These are phyloP conservation scores for Aspergillus saccharolyticus DNA, from an alignment of 495 filamentous ascomycete genomes.

Conservation along the genomic window DNA sequence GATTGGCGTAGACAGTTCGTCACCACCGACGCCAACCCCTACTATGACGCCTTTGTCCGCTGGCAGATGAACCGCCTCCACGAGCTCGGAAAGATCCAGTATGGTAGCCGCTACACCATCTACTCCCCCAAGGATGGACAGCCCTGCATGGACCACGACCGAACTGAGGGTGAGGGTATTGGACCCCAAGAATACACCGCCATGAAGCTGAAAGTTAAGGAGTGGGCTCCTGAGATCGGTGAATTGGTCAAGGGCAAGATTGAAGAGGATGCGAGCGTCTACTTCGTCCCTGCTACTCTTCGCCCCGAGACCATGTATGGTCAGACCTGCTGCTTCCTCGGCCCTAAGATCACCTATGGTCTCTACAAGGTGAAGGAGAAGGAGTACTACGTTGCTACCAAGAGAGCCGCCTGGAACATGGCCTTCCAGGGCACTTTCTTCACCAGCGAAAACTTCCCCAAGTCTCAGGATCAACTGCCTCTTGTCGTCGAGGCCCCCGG, in stretches of 20 bases:
- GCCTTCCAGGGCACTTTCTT: slow-evolving; percentile 86
- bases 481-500: slow-evolving; percentile 63
- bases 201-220: slow-evolving; percentile 80
- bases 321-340: slow-evolving; percentile 93
- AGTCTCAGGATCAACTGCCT: slow-evolving; percentile 48
- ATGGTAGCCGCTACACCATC: slow-evolving; percentile 89
- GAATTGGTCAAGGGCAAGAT: slow-evolving; percentile 69
- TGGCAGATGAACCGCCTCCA: slow-evolving; percentile 97
- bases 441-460: slow-evolving; percentile 65
- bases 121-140: slow-evolving; percentile 97
- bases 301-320: slow-evolving; percentile 98
- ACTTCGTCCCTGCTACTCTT: slow-evolving; percentile 85
- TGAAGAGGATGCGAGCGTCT: slow-evolving; percentile 76
- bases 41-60: slow-evolving; percentile 91
- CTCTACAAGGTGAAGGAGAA: slow-evolving; percentile 78
- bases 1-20: slow-evolving; percentile 92
- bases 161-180: slow-evolving; percentile 85
- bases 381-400: slow-evolving; percentile 81
- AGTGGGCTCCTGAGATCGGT: slow-evolving; percentile 72
- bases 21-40: slow-evolving; percentile 95
- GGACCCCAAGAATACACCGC: slow-evolving; percentile 89
- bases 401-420: slow-evolving; percentile 91
- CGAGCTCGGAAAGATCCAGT: slow-evolving; percentile 88
- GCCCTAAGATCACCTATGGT: slow-evolving; percentile 85
- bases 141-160: slow-evolving; percentile 96